These are phyloP conservation scores for Vanrija humicola DNA, from an alignment of 1,284 basidiomycete genomes.

Conservation along the genomic window DNA sequence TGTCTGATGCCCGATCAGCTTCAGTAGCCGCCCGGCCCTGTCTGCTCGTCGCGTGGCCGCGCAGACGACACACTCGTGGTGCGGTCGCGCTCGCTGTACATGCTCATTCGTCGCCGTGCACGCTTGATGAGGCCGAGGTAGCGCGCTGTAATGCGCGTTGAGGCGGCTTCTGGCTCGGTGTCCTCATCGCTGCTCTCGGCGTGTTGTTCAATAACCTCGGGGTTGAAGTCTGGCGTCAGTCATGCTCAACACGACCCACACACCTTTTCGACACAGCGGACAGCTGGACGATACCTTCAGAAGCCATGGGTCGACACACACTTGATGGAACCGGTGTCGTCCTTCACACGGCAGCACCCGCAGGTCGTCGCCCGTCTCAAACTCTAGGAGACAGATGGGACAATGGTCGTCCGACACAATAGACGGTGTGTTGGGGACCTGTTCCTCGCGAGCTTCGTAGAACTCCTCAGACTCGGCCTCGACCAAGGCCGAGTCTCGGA, in stretches of 20 bases:
- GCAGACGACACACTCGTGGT: background rate
- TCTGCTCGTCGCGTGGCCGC: constrained; percentile 28
- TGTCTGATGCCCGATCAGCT: too few relatives aligned
- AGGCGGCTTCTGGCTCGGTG: constrained; percentile 29
- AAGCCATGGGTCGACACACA: constrained; percentile 54
- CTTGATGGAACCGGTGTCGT: constrained; percentile 78
- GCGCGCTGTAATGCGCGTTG: constrained; percentile 19
- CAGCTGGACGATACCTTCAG: constrained; percentile 84
- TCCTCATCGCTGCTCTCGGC: constrained; percentile 4
- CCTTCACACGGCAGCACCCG: constrained; percentile 84
- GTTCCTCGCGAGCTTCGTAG: background rate
- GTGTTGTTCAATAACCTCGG: constrained; percentile 14
- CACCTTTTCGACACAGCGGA: constrained; percentile 84
- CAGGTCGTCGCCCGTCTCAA: constrained; percentile 85
- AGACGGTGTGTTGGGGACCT: background rate
- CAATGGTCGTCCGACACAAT: constrained; percentile 65
- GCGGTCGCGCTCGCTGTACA: background rate
- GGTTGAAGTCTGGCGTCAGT: constrained; percentile 41
- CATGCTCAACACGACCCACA: constrained; percentile 18
- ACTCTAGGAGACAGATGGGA: constrained; percentile 89
- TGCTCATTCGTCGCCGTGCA: constrained; percentile 20
- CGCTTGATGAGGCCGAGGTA: constrained; percentile 46
- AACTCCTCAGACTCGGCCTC: background rate
- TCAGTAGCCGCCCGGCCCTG: constrained; percentile 35
- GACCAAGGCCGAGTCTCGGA: background rate